A percentile compares a stretch with the other conserved stretches of the same genome.
These are phyloP conservation scores for Ogataea paraovalis DNA, from an alignment of 805 yeast species.

Conservation along the genomic window DNA sequence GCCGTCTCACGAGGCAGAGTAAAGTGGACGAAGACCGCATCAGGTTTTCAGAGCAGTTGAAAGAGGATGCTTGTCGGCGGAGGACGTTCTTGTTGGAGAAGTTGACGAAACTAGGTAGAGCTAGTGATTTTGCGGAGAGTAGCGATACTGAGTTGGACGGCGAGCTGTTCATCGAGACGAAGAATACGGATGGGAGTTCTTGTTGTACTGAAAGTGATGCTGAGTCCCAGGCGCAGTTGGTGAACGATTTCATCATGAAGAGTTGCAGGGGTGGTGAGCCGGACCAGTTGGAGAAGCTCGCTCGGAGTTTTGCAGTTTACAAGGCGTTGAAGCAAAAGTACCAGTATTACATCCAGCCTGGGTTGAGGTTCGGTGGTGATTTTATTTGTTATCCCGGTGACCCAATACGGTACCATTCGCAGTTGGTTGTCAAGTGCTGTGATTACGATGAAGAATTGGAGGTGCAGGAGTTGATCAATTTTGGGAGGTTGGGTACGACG, in stretches of 20 bases:
- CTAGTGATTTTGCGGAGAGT: no score
- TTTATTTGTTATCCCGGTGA: conserved; percentile 94
- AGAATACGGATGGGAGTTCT: background rate
- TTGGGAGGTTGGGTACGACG: conserved; percentile 90
- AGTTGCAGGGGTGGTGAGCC: background rate
- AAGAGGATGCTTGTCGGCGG: background rate
- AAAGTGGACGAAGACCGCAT: conserved; percentile 2
- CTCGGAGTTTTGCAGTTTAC: conserved; percentile 18
- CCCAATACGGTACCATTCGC: conserved; percentile 87
- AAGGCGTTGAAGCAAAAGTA: conserved; percentile 16
- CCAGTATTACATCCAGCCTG: conserved; percentile 64
- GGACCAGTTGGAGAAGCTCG: conserved; percentile 5
- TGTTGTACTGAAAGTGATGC: no score
- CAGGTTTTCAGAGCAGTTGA: conserved; percentile 1
- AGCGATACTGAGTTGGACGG: background rate
- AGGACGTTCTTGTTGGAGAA: no score
- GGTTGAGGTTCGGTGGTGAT: conserved; percentile 86
- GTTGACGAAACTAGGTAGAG: no score
- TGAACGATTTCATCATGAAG: background rate
- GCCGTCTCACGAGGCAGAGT: conserved; percentile 11
- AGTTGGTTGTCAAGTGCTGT: conserved; percentile 53
- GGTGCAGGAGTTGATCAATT: conserved; percentile 59
- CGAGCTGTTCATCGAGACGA: background rate
- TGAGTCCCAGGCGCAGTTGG: background rate
- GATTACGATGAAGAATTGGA: conserved; percentile 50